Base-by-base conservation (phyloP, 2,329 filamentous ascomycete genomes). In the Aspergillus sp. region DNA sequence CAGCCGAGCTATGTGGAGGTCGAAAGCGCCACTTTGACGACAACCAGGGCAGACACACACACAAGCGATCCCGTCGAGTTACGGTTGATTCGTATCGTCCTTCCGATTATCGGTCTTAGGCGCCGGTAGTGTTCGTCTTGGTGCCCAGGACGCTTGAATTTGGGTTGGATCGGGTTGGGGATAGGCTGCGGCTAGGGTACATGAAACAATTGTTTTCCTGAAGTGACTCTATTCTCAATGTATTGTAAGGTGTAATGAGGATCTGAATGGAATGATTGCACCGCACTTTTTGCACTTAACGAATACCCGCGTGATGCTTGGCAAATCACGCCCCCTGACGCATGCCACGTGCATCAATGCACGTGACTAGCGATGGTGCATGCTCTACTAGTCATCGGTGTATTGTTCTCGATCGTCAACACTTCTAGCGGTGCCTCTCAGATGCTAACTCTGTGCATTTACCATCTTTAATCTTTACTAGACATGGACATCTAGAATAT, bases 11-110 rank as follows among this genome's bases (percentile, higher is more conserved):
- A 42, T 67, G 71, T 2, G 76, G 76, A 18, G 77, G 77, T 9
- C 70, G 70, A 47, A 77, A 76, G 58, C 66, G 77, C 22, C 74
- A 73, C 52, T 78, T 77, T 49, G 75, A 79, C 24, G 62, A 65
- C 39, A 60, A 55, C 47, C 20, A 24, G 42, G 52, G 46, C 32
- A 63, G 50, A 50, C 58, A 36, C 36, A 65, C 51, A 55, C 59
- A 61, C 16, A 58, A 54, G 42, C 11, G 32, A 29, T n/a, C 49
- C 16, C 58, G 58, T 18, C 65, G 63, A 12, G n/a, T 32, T 29
- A 29, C 26, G 9, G 46, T 67, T 4, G 71, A 72, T 55, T 71
- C 67, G 24, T 72, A 73, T 53, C 69, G 71, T 26, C 63, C 63
- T 53, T 18, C 45, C 0, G 36, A n/a, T 18, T n/a, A 42, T 42